phyloP scores from a whole-genome alignment of 176 grass and related monocot genomes.

The Saccharum spontaneum region DNA sequence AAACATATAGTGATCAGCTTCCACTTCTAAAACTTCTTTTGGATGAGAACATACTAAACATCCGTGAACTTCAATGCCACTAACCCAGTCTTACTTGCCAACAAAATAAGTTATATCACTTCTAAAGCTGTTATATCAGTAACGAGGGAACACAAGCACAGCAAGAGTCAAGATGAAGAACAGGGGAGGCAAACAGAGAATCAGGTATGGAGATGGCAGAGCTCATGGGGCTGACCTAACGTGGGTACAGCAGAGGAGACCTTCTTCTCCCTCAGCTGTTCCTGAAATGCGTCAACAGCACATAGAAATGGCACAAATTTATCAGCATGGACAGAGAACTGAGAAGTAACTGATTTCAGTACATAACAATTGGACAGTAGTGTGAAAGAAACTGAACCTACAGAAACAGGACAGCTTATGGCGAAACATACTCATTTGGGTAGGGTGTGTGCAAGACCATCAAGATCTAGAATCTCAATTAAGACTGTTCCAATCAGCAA shows the following conservation, averaged over 20 bases:
- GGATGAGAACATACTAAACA: neutral
- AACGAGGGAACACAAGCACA: neutral
- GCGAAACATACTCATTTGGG: neutral
- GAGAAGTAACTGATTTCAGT: neutral
- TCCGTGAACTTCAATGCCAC: neutral
- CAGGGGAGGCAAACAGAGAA: constrained; percentile 3
- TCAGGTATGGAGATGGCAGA: neutral
- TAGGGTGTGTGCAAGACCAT: neutral
- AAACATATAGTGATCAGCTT: neutral
- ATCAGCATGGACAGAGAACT: neutral
- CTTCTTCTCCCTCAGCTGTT: constrained; percentile 39
- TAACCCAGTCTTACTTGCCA: neutral
- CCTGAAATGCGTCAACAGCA: neutral
- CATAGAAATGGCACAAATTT: neutral
- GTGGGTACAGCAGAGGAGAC: constrained; percentile 40
- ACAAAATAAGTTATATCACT: neutral
- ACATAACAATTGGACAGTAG: neutral
- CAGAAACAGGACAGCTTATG: neutral
- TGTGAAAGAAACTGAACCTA: neutral
- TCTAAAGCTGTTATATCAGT: constrained; percentile 1
- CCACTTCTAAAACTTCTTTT: neutral
- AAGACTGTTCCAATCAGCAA: neutral
- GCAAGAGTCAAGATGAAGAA: neutral
- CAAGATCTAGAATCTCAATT: neutral
- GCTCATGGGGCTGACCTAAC: constrained; percentile 51